Percentiles rank a stretch among this genome's conserved stretches.
Evolutionary conservation across 2,329 filamentous ascomycete genomes (phyloP).

Genomic region (Endothia cerciana): DNA sequence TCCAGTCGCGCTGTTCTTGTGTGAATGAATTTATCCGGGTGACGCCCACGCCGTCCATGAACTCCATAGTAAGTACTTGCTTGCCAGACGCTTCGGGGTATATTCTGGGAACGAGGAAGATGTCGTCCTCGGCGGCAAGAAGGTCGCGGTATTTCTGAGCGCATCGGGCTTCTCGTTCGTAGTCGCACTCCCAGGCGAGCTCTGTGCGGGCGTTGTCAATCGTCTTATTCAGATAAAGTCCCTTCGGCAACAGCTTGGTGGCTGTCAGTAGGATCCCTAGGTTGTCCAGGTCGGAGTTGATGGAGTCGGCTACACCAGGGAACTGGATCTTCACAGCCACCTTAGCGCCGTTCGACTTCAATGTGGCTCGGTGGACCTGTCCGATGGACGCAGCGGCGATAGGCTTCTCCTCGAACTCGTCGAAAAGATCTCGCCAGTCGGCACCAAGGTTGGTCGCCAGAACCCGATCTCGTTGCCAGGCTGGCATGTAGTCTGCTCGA

Average conservation of each 20-base stretch:
- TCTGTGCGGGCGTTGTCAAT: constrained; percentile 93
- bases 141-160: constrained; percentile 76
- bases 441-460: constrained; percentile 76
- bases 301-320: constrained; percentile 91
- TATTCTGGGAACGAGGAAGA: constrained; percentile 80
- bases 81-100: constrained; percentile 79
- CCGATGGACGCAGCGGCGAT: constrained; percentile 97
- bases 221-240: constrained; percentile 93
- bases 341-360: constrained; percentile 72
- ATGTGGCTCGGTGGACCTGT: constrained; percentile 85
- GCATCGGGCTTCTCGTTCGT: constrained; percentile 83
- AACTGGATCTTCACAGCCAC: constrained; percentile 99
- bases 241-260: constrained; percentile 85
- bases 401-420: constrained; percentile 84
- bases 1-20: constrained; percentile 90
- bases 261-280: constrained; percentile 88
- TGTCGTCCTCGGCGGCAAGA: constrained; percentile 71
- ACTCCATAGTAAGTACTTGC: constrained; percentile 90
- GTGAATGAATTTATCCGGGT: constrained; percentile 77
- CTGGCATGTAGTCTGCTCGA: constrained; percentile 96
- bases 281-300: constrained; percentile 95
- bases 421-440: constrained; percentile 84
- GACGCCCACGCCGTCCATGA: constrained; percentile 83
- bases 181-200: constrained; percentile 97
- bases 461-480: constrained; percentile 87